Evolutionary conservation across 1,284 basidiomycete species (phyloP), one percentile per base, ranked within the genome.

Genomic region (Erythrobasidium hasegawianum): DNA sequence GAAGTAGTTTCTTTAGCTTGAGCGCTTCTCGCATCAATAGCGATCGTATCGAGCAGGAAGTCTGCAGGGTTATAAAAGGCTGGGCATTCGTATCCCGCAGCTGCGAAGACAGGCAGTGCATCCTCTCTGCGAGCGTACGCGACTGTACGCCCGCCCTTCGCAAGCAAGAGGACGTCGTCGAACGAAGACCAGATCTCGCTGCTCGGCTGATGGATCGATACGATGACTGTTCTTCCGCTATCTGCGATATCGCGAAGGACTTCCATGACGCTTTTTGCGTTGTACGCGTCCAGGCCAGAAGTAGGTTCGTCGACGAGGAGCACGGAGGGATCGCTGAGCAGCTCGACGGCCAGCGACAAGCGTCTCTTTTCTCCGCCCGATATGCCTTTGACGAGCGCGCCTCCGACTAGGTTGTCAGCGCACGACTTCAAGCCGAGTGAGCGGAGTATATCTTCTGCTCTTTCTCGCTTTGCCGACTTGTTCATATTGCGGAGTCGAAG

Each of bases 161-260:
- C 82, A 1, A 83, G 76, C 0, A 84, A 75, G 0, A 81, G 76
- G 43, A 82, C 75, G 61, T 82, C 80, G 68, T 82, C 82, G 57
- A 80, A 77, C 22, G 64, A 26, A 22, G 54, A 14, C 68, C 70
- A 80, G 41, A 84, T 82, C 59, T 83, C 81, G 26, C 78, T 80
- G 16, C 82, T 80, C 13, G 81, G 81, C 71, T 84, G 82, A 70
- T 83, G 82, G 16, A 83, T 79, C 0, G 82, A 81, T 1, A 80
- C 80, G 55, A 83, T 81, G 45, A 84, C 79, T 0, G 82, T 83
- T 1, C 82, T 77, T 0, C 82, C 82, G 39, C 79, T 79, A 0
- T 77, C 72, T 0, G 43, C 82, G 56, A 84, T 81, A 57, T 79
- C 77, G 39, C 77, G 77, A 16, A 83, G 75, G 0, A 79, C 79